Conservation (phyloP, 2,329 filamentous ascomycete species). For the Pseudogymnoascus sp. region DNA sequence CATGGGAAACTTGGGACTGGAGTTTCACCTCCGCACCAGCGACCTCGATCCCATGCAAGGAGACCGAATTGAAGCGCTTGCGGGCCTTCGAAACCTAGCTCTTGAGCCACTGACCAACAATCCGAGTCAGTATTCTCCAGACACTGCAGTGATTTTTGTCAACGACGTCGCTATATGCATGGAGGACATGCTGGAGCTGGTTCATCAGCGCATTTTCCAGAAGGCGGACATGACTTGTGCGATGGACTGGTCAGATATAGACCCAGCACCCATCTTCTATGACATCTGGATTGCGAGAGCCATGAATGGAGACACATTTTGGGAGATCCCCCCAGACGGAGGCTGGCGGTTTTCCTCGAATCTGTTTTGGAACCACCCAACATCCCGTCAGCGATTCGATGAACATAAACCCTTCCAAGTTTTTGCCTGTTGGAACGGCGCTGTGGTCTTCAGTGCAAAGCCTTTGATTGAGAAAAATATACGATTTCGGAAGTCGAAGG, state of each 20-base stretch:
- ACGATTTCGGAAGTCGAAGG: conserved; percentile 35
- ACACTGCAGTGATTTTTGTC: conserved; percentile 43
- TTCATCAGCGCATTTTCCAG: conserved; percentile 39
- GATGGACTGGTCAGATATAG: conserved; percentile 48
- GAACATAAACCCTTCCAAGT: conserved; percentile 46
- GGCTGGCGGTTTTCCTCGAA: conserved; percentile 42
- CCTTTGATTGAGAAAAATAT: conserved; percentile 39
- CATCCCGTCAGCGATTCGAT: conserved; percentile 28
- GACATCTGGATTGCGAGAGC: conserved; percentile 48
- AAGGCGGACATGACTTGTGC: conserved; percentile 49
- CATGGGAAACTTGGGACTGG: conserved; percentile 32
- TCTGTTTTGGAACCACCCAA: conserved; percentile 44
- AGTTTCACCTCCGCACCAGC: conserved; percentile 37
- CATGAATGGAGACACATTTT: conserved; percentile 47
- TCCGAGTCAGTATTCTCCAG: conserved; percentile 20
- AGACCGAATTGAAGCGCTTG: conserved; percentile 40
- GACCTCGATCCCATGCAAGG: conserved; percentile 35
- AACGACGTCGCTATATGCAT: conserved; percentile 45
- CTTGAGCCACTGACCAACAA: conserved; percentile 36
- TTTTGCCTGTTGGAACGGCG: conserved; percentile 55
- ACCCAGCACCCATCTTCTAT: conserved; percentile 42
- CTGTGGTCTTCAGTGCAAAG: conserved; percentile 38
- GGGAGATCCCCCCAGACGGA: conserved; percentile 41
- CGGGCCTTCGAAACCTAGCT: conserved; percentile 44
- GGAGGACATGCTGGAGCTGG: conserved; percentile 51